phyloP scores from a whole-genome alignment of 2,329 filamentous ascomycete species.

The Hymenoscyphus occultus region DNA sequence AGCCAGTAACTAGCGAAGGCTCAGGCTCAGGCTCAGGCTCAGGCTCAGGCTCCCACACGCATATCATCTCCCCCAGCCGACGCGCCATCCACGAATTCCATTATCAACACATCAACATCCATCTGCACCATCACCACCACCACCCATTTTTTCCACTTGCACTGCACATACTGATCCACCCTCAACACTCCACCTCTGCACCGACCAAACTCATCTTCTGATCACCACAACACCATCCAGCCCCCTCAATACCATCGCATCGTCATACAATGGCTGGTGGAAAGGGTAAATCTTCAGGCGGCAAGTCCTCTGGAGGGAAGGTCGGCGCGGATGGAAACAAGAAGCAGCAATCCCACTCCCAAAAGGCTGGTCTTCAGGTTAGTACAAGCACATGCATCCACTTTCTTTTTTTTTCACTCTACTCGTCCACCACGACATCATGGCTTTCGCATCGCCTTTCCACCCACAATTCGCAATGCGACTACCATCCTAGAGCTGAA shows the following conservation, averaged over 20 bases:
- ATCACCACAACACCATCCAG: not conserved
- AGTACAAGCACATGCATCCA: constrained; percentile 29
- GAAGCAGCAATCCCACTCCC: constrained; percentile 39
- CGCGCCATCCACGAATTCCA: constrained; percentile 21
- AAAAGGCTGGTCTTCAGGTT: constrained; percentile 39
- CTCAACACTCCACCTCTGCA: not conserved
- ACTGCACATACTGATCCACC: constrained; percentile 18
- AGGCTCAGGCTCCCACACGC: not conserved
- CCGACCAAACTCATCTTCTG: not conserved
- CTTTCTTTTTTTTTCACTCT: not conserved
- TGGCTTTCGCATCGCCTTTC: constrained; percentile 10
- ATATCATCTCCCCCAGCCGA: constrained; percentile 22
- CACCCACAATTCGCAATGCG: constrained; percentile 16
- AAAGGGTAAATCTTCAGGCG: constrained; percentile 39
- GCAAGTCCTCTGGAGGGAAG: constrained; percentile 40
- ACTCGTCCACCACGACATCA: not conserved
- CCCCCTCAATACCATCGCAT: not conserved
- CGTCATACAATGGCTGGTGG: constrained; percentile 35
- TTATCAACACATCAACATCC: constrained; percentile 23
- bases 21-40: too few species aligned
- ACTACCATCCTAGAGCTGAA: constrained; percentile 13
- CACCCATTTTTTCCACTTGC: constrained; percentile 16
- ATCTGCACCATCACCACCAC: constrained; percentile 12
- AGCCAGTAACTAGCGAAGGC: too few species aligned
- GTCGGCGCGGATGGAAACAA: constrained; percentile 36